Percentiles rank a stretch among this genome's conserved stretches.
Evolutionary conservation across 2,329 filamentous ascomycete genomes (phyloP).

Genomic region (Mycogone perniciosa): DNA sequence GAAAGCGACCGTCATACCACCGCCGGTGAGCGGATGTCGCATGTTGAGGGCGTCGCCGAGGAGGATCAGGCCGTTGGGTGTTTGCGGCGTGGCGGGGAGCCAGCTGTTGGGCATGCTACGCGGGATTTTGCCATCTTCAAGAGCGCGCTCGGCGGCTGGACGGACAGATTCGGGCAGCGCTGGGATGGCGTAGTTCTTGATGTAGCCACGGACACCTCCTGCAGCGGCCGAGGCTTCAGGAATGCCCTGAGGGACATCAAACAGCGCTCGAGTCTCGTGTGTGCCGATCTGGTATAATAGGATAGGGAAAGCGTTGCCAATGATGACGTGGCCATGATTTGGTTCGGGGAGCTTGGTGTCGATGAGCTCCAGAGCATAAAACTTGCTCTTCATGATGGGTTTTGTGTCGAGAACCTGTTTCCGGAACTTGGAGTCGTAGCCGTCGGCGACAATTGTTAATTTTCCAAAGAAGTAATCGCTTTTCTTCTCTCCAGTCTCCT

Average conservation of each 20-base stretch:
- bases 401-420: constrained; percentile 64
- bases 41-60: constrained; percentile 97
- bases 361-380: constrained; percentile 88
- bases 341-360: constrained; percentile 73
- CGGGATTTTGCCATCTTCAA: constrained; percentile 72
- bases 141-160: constrained; percentile 66
- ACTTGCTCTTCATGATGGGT: constrained; percentile 74
- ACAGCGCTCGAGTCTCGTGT: constrained; percentile 82
- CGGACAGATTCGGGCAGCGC: constrained; percentile 65
- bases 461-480: constrained; percentile 79
- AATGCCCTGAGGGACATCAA: constrained; percentile 77
- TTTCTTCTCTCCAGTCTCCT: constrained; percentile 47
- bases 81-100: constrained; percentile 66
- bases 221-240: constrained; percentile 65
- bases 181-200: constrained; percentile 73
- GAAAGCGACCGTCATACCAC: constrained; percentile 96
- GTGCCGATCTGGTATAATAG: constrained; percentile 96
- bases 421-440: constrained; percentile 87
- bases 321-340: constrained; percentile 79
- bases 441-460: constrained; percentile 84
- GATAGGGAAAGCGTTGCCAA: constrained; percentile 68
- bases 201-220: constrained; percentile 80
- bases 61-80: constrained; percentile 60
- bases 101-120: constrained; percentile 92
- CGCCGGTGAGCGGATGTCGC: constrained; percentile 95